Base-by-base conservation (phyloP, 306 rosid genomes). In the Vigna mungo region DNA sequence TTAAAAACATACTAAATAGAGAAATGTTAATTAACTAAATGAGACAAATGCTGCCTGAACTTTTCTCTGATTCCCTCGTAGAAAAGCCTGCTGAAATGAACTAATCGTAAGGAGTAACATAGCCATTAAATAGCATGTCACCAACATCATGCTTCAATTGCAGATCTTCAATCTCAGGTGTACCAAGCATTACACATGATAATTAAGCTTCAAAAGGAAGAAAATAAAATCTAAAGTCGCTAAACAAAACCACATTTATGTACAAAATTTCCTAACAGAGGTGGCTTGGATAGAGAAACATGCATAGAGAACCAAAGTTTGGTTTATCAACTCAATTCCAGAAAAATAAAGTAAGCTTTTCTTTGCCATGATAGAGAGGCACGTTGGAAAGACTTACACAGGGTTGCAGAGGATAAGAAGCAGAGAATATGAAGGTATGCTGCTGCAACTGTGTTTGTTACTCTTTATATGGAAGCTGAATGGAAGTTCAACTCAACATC, bases 81-180 rank as follows among this genome's bases (percentile, higher is more conserved):
- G 27, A 48, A 61, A 56, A 56, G 81, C 30, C 51, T n/a, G 52
- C 36, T 65, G 21, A 59, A 16, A 6, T 39, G 44, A 39, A 39
- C 18, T 66, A 58, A 55, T 23, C 20, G 11, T 54, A 77, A 39
- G 36, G 21, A 63, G 60, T 13, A 62, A 34, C 32, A 44, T 8
- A 47, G 51, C 21, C 11, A 39, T 39, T 39, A n/a, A 36, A 15
- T 21, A 39, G 46, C 48, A 20, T 68, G 61, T 21, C 48, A 20
- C 62, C 23, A 58, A 39, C 56, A 15, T 2, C 64, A 21, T 23
- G 65, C 32, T 79, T 61, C 20, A 71, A 25, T 46, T 25, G 67
- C 73, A 79, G 73, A 79, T 62, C 83, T 61, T 32, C 43, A 60
- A 60, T 60, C 43, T 27, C 18, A 15, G 11, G 63, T 15, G 3